phyloP scores from a whole-genome alignment of 139 green algal species.

The Mychonastes homosphaera region DNA sequence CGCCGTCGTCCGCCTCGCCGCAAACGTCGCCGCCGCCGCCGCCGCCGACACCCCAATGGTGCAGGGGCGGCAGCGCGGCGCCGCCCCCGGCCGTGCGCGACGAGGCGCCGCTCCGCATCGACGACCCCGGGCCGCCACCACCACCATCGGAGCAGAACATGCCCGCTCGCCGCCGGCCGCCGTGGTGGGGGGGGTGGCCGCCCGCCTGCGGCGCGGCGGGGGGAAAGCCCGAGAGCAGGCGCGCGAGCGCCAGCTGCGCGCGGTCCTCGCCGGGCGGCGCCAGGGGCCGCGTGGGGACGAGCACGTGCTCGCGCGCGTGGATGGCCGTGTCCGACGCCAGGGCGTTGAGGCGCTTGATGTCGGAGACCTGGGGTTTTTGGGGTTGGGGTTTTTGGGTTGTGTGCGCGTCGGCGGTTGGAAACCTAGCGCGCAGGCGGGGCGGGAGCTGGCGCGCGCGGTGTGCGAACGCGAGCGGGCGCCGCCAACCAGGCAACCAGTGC shows the following conservation, averaged over 20 bases:
- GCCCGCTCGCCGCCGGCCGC: constrained; percentile 3
- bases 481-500: background rate
- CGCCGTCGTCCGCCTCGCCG: no score
- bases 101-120: no score
- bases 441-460: background rate
- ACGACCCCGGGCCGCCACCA: no score
- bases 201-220: constrained; percentile 10
- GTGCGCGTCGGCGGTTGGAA: background rate
- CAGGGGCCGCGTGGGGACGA: constrained; percentile 55
- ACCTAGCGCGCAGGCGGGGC: background rate
- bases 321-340: constrained; percentile 68
- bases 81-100: no score
- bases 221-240: constrained; percentile 15
- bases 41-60: no score
- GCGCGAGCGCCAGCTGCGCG: constrained; percentile 15
- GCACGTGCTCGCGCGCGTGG: constrained; percentile 57
- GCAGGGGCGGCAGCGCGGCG: no score
- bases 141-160: no score
- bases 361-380: constrained; percentile 47
- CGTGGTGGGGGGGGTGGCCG: background rate
- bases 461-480: background rate
- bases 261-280: constrained; percentile 21
- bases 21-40: no score
- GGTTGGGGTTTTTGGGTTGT: background rate
- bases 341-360: constrained; percentile 78